A percentile compares a stretch with the other conserved stretches of the same genome.
phyloP scores from a whole-genome alignment of 345 rosid genomes.

The Noccaea bulbosa region DNA sequence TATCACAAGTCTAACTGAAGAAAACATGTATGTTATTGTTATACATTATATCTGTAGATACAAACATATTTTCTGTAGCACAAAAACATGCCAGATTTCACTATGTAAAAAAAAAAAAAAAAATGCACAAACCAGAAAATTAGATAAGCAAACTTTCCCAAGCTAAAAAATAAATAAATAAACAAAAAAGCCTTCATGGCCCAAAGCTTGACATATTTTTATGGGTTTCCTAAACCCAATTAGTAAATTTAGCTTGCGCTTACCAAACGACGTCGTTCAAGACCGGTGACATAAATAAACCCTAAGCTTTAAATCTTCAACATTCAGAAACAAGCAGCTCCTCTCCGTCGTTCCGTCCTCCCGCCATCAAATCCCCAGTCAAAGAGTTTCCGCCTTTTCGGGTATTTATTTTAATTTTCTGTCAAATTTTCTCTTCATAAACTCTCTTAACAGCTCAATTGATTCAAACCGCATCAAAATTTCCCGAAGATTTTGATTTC shows the following conservation, averaged over 20 bases:
- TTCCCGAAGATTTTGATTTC: not conserved
- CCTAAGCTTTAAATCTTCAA: conserved; percentile 24
- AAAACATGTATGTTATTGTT: too few species aligned
- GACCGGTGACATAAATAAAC: not conserved
- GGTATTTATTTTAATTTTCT: conserved; percentile 11
- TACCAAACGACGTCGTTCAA: not conserved
- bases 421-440: not conserved
- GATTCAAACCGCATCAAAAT: not conserved
- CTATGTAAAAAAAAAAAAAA: too few species aligned
- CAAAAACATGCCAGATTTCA: too few species aligned
- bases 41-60: too few species aligned
- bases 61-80: too few species aligned
- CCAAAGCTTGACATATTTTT: not conserved
- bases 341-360: conserved; percentile 9
- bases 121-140: too few species aligned
- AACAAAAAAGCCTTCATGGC: not conserved
- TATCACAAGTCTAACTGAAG: too few species aligned
- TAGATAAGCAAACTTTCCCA: too few species aligned
- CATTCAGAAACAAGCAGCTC: not conserved
- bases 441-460: not conserved
- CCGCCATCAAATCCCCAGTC: conserved; percentile 11
- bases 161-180: too few species aligned
- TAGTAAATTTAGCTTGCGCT: not conserved
- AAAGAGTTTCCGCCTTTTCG: not conserved
- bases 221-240: conserved; percentile 7